Evolutionary conservation across 352 stramenopile species (phyloP), one percentile per base, ranked within the genome.

Genomic region (Phytophthora fragariaefolia): DNA sequence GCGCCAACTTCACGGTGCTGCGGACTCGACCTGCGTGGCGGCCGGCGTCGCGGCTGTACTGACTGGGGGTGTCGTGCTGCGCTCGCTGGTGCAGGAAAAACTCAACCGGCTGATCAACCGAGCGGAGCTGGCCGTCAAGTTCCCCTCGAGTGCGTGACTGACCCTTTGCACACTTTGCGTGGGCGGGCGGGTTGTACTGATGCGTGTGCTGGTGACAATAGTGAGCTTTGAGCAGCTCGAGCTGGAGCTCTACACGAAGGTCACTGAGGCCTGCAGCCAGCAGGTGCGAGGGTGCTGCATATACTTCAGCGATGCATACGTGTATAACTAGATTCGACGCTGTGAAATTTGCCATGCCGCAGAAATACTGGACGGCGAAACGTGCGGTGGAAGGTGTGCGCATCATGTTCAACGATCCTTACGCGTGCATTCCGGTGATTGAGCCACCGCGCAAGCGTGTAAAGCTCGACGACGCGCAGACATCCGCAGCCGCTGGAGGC

Each of bases 161-260:
- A n/a, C n/a, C n/a, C n/a, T n/a, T n/a, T n/a, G n/a, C n/a, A n/a
- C n/a, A n/a, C n/a, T n/a, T n/a, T n/a, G n/a, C n/a, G n/a, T n/a
- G n/a, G n/a, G n/a, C n/a, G 2, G 27, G 27, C 17, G 5, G 6
- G 8, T 1, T 24, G n/a, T 22, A 47, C n/a, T 24, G 7, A 17
- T 49, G 10, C 9, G 12, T 4, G 20, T 23, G n/a, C 36, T 30
- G 54, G 34, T 55, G 28, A 24, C 27, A 24, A 18, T 48, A 93
- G 86, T 89, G 50, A 96, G 89, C 62, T 95, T 95, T 57, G 86
- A 96, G 61, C 76, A 96, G 52, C 73, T 94, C 0, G 88, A 96
- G 61, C 79, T 92, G 36, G 86, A 96, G 12, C 57, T 93, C 15
- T 94, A 89, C 60, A 72, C 57, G 9, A 96, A 92, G 42, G 72